Percentiles rank a stretch among this genome's conserved stretches.
These are phyloP conservation scores for Aphanomyces stellatus DNA, from an alignment of 352 stramenopile species.

Conservation along the genomic window DNA sequence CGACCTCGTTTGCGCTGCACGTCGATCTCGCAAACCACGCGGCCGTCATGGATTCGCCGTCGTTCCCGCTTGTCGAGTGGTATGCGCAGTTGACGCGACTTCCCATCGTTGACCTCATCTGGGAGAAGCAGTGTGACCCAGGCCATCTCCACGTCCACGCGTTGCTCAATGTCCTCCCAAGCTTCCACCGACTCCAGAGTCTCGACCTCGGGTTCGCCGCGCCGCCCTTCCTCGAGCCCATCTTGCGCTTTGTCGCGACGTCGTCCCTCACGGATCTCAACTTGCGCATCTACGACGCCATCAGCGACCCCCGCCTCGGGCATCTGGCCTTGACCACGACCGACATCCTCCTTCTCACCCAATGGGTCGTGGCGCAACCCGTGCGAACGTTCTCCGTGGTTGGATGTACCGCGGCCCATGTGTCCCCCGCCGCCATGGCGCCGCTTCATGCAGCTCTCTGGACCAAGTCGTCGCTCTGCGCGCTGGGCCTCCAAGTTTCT, in stretches of 20 bases:
- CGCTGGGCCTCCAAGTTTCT: background rate
- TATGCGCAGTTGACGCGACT: background rate
- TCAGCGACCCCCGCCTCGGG: background rate
- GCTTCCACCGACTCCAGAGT: background rate
- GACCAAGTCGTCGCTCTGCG: background rate
- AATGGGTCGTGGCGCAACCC: background rate
- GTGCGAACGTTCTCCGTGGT: background rate
- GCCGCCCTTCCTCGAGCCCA: background rate
- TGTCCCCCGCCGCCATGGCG: background rate
- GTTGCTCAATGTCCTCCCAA: background rate
- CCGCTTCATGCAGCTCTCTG: background rate
- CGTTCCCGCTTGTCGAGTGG: background rate
- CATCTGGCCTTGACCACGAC: background rate
- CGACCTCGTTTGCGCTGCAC: background rate
- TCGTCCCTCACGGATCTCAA: background rate
- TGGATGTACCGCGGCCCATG: background rate
- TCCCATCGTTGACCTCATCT: background rate
- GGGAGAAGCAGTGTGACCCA: background rate
- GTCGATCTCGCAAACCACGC: background rate
- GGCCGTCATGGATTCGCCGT: background rate
- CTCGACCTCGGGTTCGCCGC: background rate
- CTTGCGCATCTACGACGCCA: background rate
- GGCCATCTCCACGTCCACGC: background rate
- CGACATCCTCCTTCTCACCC: background rate
- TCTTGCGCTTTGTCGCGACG: background rate